Percentiles rank a stretch among this genome's conserved stretches.
These are phyloP conservation scores for Fusarium burgessii DNA, from an alignment of 2,329 filamentous ascomycete species.

Conservation along the genomic window DNA sequence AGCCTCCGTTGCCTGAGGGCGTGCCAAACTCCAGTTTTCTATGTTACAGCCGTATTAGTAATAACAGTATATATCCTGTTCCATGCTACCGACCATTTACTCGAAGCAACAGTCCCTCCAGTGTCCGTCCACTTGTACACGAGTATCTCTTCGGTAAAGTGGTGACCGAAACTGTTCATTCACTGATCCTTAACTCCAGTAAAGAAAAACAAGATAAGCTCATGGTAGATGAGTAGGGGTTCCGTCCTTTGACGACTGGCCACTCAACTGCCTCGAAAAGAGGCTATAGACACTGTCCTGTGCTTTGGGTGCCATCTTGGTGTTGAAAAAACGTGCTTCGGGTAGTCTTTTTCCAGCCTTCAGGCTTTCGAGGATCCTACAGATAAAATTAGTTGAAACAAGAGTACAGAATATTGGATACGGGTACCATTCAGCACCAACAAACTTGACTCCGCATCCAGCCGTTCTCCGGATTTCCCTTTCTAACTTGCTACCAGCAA, in stretches of 20 bases:
- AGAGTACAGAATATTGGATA: background rate
- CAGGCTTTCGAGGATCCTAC: conserved; percentile 85
- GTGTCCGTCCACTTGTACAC: background rate
- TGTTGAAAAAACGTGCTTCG: conserved; percentile 76
- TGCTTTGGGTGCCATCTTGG: conserved; percentile 70
- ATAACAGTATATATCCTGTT: background rate
- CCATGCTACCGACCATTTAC: background rate
- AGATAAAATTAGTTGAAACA: background rate
- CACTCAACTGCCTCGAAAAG: conserved; percentile 46
- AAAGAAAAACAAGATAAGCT: background rate
- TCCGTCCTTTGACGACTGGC: conserved; percentile 17
- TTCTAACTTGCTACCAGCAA: conserved; percentile 83
- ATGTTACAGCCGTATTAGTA: background rate
- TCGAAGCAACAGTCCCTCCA: conserved; percentile 3
- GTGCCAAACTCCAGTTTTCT: background rate
- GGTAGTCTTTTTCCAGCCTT: conserved; percentile 79
- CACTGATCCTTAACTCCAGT: background rate
- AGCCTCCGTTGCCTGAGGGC: background rate
- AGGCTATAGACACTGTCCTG: conserved; percentile 74
- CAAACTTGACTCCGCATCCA: conserved; percentile 80
- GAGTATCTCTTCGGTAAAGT: background rate
- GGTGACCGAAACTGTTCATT: background rate
- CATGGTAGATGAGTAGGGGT: background rate
- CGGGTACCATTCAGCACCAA: conserved; percentile 80
- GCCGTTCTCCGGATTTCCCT: conserved; percentile 78